These are phyloP conservation scores for Tuber brumale DNA, from an alignment of 495 filamentous ascomycete genomes.

Conservation along the genomic window DNA sequence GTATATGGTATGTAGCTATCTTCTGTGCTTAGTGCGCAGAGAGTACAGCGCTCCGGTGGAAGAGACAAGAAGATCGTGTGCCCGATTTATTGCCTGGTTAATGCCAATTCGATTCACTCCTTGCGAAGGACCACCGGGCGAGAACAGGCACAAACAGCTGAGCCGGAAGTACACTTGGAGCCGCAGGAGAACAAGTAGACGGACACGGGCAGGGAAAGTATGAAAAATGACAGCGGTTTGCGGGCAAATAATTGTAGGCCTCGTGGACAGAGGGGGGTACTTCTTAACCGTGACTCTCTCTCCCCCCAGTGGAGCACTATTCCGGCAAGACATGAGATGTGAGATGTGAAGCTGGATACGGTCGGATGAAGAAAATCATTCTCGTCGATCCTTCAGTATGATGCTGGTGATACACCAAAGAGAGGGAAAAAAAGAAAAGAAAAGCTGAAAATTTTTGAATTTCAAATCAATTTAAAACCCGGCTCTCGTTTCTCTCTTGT, in stretches of 20 bases:
- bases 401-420: background rate
- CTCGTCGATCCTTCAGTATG: background rate
- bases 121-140: conserved; percentile 26
- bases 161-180: conserved; percentile 25
- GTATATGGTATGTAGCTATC: background rate
- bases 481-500: conserved; percentile 19
- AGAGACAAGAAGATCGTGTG: conserved; percentile 7
- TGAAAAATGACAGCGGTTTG: conserved; percentile 15
- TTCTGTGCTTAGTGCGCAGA: background rate
- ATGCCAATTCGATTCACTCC: conserved; percentile 14
- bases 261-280: conserved; percentile 18
- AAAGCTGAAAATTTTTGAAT: conserved; percentile 18
- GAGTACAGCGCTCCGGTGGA: background rate
- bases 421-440: conserved; percentile 21
- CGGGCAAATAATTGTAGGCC: conserved; percentile 19
- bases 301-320: background rate
- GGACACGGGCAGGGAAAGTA: conserved; percentile 28
- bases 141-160: conserved; percentile 32
- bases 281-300: conserved; percentile 11
- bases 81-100: conserved; percentile 21
- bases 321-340: background rate
- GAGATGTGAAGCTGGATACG: background rate
- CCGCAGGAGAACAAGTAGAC: conserved; percentile 17
- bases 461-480: conserved; percentile 21
- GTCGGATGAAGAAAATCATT: background rate